Conservation (phyloP, 2,329 filamentous ascomycete species). For the Leptosphaerulina australis region DNA sequence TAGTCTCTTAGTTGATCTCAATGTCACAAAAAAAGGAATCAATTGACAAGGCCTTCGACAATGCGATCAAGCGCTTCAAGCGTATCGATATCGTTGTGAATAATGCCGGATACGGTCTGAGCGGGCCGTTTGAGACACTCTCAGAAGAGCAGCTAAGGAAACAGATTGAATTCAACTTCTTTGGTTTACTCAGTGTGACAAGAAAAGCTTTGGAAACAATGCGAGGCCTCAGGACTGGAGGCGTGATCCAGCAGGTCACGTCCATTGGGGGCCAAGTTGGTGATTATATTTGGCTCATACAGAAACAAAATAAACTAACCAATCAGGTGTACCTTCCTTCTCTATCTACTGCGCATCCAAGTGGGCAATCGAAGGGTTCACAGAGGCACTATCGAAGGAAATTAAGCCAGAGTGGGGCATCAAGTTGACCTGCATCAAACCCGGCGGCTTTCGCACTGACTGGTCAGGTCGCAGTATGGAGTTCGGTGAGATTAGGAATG, state of each 20-base stretch:
- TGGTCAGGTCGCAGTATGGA: constrained; percentile 56
- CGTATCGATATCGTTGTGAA: constrained; percentile 66
- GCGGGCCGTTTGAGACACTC: constrained; percentile 60
- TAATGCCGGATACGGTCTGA: constrained; percentile 65
- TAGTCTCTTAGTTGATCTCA: constrained; percentile 57
- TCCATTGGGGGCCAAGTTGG: constrained; percentile 59
- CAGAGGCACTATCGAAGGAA: constrained; percentile 52
- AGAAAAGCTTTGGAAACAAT: constrained; percentile 53
- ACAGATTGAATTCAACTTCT: constrained; percentile 67
- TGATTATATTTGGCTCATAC: constrained; percentile 16
- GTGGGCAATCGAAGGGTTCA: constrained; percentile 58
- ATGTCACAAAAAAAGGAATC: constrained; percentile 58
- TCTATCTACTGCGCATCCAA: constrained; percentile 52
- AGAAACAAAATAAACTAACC: neutral
- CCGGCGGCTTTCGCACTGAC: constrained; percentile 55
- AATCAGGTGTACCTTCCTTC: constrained; percentile 13
- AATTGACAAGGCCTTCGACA: constrained; percentile 55
- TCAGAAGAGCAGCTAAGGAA: constrained; percentile 56
- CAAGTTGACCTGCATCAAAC: constrained; percentile 54
- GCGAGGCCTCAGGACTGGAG: constrained; percentile 57
- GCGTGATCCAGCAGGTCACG: constrained; percentile 62
- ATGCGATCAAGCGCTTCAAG: constrained; percentile 57
- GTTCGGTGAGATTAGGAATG: constrained; percentile 53
- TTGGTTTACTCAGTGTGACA: constrained; percentile 62
- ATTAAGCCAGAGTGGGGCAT: constrained; percentile 57